Conservation (phyloP, 805 yeast genomes). For the Cyberlindnera mycetangii region DNA sequence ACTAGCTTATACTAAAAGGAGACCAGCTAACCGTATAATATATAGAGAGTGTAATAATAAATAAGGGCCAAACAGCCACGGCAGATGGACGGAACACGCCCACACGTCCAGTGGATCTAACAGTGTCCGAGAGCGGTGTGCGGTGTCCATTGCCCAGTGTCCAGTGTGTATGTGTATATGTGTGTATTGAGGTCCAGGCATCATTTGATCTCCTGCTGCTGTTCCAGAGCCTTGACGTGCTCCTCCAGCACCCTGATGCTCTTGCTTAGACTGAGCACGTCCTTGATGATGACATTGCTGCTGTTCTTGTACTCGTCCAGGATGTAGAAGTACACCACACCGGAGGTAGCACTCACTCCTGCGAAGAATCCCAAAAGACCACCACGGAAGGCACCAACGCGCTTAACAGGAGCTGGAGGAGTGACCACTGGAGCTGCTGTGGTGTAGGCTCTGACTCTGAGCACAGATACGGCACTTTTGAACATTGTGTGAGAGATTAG, state of each 20-base stretch:
- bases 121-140: neutral
- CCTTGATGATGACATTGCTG: slow-evolving; percentile 70
- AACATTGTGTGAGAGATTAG: slow-evolving; percentile 7
- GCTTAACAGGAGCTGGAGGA: slow-evolving; percentile 18
- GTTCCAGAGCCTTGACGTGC: slow-evolving; percentile 64
- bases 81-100: too few species aligned
- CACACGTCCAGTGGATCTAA: too few species aligned
- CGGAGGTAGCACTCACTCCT: slow-evolving; percentile 74
- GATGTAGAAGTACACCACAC: slow-evolving; percentile 72
- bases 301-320: slow-evolving; percentile 75
- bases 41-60: too few species aligned
- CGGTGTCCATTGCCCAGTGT: too few species aligned
- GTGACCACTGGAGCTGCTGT: slow-evolving; percentile 5
- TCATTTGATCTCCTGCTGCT: slow-evolving; percentile 14
- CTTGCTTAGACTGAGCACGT: slow-evolving; percentile 66
- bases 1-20: too few species aligned
- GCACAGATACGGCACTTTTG: neutral
- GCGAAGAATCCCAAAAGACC: slow-evolving; percentile 71
- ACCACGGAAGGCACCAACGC: slow-evolving; percentile 42
- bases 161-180: too few species aligned
- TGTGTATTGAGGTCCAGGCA: neutral
- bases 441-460: slow-evolving; percentile 9
- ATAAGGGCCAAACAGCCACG: too few species aligned
- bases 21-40: too few species aligned
- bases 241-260: slow-evolving; percentile 66